Base-by-base conservation (phyloP, 2,329 filamentous ascomycete genomes). In the Didymella segeticola region DNA sequence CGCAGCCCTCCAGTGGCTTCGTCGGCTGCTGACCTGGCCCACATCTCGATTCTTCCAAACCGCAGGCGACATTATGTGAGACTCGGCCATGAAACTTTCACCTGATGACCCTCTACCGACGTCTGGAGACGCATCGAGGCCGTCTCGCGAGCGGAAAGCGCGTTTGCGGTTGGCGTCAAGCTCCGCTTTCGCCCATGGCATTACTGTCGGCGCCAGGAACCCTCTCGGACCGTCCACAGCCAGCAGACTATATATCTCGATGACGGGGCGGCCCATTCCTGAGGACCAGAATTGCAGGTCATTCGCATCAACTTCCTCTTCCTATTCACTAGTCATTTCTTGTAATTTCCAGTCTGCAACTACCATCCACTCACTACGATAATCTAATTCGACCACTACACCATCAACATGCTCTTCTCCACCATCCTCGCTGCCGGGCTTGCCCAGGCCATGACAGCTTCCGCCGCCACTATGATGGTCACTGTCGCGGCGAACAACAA, bases 401-500 rank as follows among this genome's bases (percentile, higher is more conserved):
- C 31, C n/a, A 11, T 14, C 57, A 66, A 36, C n/a, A 69, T 69
- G 67, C 53, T 63, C 39, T 62, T 68, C 49, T 62, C 47, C 25
- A 64, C 34, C 37, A 57, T 69, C 38, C 25, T 66, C 38, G 47
- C 42, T 22, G 61, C 56, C 22, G 63, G 52, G 43, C 58, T 68
- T 33, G 60, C 65, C 42, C 67, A 69, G 55, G 63, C 59, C 55
- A 53, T 64, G 54, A 53, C 58, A 7, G 64, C 50, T 15, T 67
- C 59, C n/a, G 65, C 67, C 33, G 67, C 65, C 27, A 67, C 63
- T 7, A 69, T 68, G 65, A 56, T 59, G 56, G 67, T 69, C 46
- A 68, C 67, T 8, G 67, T 69, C 22, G 67, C 61, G n/a, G 63
- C 65, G 9, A 69, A 69, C 59, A 68, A 68, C 46, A 63, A 68